Percentiles rank a stretch among this genome's conserved stretches.
Evolutionary conservation across 352 stramenopile genomes (phyloP).

Genomic region (Phytophthora pseudosyringae): DNA sequence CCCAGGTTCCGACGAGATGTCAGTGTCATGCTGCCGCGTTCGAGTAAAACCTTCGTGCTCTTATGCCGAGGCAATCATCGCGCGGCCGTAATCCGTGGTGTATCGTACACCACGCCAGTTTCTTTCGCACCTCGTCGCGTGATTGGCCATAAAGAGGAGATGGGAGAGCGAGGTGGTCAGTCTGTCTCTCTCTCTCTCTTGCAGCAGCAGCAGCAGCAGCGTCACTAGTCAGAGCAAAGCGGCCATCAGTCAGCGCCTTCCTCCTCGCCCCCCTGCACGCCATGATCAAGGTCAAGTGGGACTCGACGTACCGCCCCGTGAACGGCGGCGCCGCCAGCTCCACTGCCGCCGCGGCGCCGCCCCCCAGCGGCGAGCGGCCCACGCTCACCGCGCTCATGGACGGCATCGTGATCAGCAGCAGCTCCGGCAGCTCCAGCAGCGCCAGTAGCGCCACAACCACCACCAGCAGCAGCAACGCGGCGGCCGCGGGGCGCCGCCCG

Average conservation of each 20-base stretch:
- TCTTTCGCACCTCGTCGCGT: slow-evolving; percentile 24
- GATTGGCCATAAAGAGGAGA: slow-evolving; percentile 27
- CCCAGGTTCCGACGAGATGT: no score
- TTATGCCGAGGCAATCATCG: not conserved
- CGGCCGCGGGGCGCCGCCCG: slow-evolving; percentile 16
- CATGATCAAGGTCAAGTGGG: slow-evolving; percentile 83
- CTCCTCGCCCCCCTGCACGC: not conserved
- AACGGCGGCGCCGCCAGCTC: slow-evolving; percentile 8
- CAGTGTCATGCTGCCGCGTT: no score
- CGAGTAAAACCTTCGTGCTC: no score
- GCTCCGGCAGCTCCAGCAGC: slow-evolving; percentile 20
- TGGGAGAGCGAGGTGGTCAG: slow-evolving; percentile 10
- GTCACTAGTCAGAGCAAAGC: slow-evolving; percentile 20
- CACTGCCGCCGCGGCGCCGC: not conserved
- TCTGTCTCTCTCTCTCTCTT: slow-evolving; percentile 23
- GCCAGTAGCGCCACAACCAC: no score
- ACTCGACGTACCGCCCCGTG: slow-evolving; percentile 45
- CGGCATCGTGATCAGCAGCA: slow-evolving; percentile 41
- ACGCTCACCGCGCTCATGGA: slow-evolving; percentile 54
- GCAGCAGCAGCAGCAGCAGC: no score
- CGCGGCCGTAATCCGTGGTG: slow-evolving; percentile 18
- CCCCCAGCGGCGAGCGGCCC: slow-evolving; percentile 4
- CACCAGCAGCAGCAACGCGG: slow-evolving; percentile 22
- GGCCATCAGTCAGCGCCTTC: not conserved
- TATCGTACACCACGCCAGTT: slow-evolving; percentile 14